A percentile compares a stretch with the other conserved stretches of the same genome.
These are phyloP conservation scores for Dactylella cylindrospora DNA, from an alignment of 2,329 filamentous ascomycete genomes.

Conservation along the genomic window DNA sequence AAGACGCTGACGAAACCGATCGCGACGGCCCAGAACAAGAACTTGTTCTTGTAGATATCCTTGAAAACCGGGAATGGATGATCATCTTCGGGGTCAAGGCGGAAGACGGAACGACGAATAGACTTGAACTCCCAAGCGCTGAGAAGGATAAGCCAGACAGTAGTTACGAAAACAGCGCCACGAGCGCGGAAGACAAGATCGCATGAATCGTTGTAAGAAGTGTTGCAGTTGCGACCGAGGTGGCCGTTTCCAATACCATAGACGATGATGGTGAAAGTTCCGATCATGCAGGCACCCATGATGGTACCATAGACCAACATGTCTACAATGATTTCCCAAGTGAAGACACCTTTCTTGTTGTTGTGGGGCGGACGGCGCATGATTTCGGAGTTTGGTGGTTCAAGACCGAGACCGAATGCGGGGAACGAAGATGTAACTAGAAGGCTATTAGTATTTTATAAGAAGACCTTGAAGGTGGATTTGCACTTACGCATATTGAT, in stretches of 20 bases:
- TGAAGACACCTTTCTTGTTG: conserved; percentile 71
- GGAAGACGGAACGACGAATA: conserved; percentile 72
- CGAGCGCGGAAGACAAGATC: conserved; percentile 69
- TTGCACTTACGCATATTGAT: conserved; percentile 70
- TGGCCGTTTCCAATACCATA: conserved; percentile 61
- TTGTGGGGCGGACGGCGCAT: conserved; percentile 78
- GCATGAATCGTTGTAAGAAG: conserved; percentile 59
- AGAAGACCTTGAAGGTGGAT: background rate
- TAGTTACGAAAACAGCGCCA: conserved; percentile 70
- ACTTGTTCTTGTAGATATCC: conserved; percentile 69
- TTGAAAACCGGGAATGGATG: conserved; percentile 66
- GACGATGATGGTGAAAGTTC: conserved; percentile 64
- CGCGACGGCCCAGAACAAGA: conserved; percentile 66
- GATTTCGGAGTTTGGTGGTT: conserved; percentile 72
- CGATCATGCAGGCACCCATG: conserved; percentile 65
- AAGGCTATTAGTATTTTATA: background rate
- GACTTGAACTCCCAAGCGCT: conserved; percentile 68
- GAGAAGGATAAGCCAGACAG: conserved; percentile 76
- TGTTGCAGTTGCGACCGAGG: conserved; percentile 60
- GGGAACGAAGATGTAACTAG: conserved; percentile 73
- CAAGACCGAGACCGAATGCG: conserved; percentile 83
- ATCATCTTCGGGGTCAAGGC: conserved; percentile 66
- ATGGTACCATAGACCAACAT: conserved; percentile 71
- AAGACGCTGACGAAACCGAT: conserved; percentile 64
- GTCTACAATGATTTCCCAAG: conserved; percentile 73